Evolutionary conservation across 2,329 filamentous ascomycete genomes (phyloP), one percentile per base, ranked within the genome.

Genomic region (Hypoxylon sp.): DNA sequence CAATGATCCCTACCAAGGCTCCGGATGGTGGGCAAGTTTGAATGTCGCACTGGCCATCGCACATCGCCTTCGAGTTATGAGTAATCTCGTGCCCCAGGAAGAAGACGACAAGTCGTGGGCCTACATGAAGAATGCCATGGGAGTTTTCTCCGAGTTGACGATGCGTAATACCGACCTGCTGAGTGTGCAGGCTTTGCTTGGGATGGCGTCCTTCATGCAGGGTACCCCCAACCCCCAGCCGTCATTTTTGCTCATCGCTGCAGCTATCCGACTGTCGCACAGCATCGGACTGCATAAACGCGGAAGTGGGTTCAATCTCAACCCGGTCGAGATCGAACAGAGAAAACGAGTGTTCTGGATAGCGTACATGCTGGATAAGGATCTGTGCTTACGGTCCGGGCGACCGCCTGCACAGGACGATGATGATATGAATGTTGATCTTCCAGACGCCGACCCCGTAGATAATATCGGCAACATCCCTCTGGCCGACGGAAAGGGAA

Each of bases 21-120:
- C 91, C 4, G 94, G 94, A 2, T 99, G 94, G 94, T 99, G 94
- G 93, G 94, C 94, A 4, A 96, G 91, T 71, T 79, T 99, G 64
- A 99, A 99, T 63, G 88, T 96, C 51, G 91, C 89, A 1, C 75
- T 99, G 47, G 94, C 93, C n/a, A 95, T 97, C 61, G 89, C 93
- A 4, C 91, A 97, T 68, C 84, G 94, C 29, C 77, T 99, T 65
- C 87, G 94, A 7, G 91, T 97, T 15, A 96, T 97, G 91, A 96
- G 90, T 75, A 94, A 96, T 65, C 77, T 96, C 6, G 90, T 96
- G 0, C 88, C 91, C 1, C 84, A 89, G 57, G 91, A 96, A 57
- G 93, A 97, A 68, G 94, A 97, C 62, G 86, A 92, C 43, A 95
- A 95, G 69, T 92, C 92, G 0, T 97, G 94, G 92, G 88, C 87